A percentile compares a stretch with the other conserved stretches of the same genome.
Conservation (phyloP, 306 rosid genomes). For the Lathyrus oleraceus region DNA sequence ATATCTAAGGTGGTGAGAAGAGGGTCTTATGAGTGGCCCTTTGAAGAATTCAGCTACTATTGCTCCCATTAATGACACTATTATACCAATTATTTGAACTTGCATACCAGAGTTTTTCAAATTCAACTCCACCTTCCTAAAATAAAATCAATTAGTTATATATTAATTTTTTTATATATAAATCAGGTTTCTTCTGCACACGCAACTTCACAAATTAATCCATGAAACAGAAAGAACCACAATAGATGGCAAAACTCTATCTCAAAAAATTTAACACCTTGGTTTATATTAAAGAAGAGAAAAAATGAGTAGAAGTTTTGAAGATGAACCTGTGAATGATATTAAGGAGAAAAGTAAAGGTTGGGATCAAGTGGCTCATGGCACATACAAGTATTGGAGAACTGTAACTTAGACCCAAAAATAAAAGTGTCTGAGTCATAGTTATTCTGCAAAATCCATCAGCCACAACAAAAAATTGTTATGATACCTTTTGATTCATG, state of each 20-base stretch:
- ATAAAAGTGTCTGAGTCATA: constrained; percentile 62
- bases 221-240: too few species aligned
- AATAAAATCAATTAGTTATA: neutral
- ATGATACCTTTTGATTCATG: neutral
- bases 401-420: constrained; percentile 65
- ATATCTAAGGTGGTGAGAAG: constrained; percentile 46
- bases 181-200: too few species aligned
- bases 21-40: constrained; percentile 57
- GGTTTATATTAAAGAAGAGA: neutral
- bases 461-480: neutral
- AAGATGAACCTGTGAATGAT: constrained; percentile 54
- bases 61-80: constrained; percentile 69
- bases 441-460: constrained; percentile 58
- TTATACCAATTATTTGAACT: constrained; percentile 55
- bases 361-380: constrained; percentile 70
- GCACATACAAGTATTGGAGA: constrained; percentile 77
- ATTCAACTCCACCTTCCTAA: constrained; percentile 48
- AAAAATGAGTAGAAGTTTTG: neutral
- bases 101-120: constrained; percentile 47
- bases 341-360: constrained; percentile 61
- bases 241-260: too few species aligned
- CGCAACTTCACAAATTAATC: too few species aligned
- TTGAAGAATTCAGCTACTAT: constrained; percentile 48
- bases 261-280: too few species aligned
- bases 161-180: neutral